These are phyloP conservation scores for Fraxinus cuspidata DNA, from an alignment of 257 asterid genomes.

Conservation along the genomic window DNA sequence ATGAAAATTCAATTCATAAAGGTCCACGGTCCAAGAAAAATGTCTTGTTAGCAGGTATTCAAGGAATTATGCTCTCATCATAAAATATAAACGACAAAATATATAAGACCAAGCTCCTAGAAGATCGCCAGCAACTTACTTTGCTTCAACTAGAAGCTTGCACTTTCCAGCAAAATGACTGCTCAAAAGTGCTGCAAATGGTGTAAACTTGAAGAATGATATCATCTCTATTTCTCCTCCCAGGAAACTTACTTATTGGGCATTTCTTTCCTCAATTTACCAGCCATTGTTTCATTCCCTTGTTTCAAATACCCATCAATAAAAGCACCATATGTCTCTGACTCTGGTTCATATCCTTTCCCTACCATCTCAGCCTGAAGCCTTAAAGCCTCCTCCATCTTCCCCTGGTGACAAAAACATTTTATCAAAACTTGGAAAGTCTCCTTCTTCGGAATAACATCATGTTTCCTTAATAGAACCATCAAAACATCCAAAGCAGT, in stretches of 20 bases:
- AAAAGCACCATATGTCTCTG: slow-evolving; percentile 59
- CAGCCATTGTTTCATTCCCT: slow-evolving; percentile 54
- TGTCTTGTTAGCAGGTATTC: too few species aligned
- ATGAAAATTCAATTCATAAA: not conserved
- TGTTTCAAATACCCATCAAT: slow-evolving; percentile 56
- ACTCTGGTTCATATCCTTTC: slow-evolving; percentile 63
- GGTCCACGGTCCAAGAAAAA: not conserved
- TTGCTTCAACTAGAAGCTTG: slow-evolving; percentile 3
- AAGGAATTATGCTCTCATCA: too few species aligned
- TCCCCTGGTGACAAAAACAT: slow-evolving; percentile 64
- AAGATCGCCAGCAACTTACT: not conserved
- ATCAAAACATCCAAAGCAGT: slow-evolving; percentile 49
- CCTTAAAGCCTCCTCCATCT: slow-evolving; percentile 64
- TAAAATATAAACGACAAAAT: too few species aligned
- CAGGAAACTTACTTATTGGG: slow-evolving; percentile 21
- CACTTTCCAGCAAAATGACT: not conserved
- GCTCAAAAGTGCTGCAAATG: slow-evolving; percentile 16
- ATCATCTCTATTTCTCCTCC: slow-evolving; percentile 22
- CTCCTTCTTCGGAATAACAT: slow-evolving; percentile 44
- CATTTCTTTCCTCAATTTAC: slow-evolving; percentile 62
- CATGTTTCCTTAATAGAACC: slow-evolving; percentile 43
- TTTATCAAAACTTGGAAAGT: slow-evolving; percentile 50
- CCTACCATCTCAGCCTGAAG: slow-evolving; percentile 82
- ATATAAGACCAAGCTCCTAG: not conserved
- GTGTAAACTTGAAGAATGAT: not conserved